Percentiles rank a stretch among this genome's conserved stretches.
Evolutionary conservation across 768 basidiomycete genomes (phyloP).

Genomic region (Tubosaeta sp.): DNA sequence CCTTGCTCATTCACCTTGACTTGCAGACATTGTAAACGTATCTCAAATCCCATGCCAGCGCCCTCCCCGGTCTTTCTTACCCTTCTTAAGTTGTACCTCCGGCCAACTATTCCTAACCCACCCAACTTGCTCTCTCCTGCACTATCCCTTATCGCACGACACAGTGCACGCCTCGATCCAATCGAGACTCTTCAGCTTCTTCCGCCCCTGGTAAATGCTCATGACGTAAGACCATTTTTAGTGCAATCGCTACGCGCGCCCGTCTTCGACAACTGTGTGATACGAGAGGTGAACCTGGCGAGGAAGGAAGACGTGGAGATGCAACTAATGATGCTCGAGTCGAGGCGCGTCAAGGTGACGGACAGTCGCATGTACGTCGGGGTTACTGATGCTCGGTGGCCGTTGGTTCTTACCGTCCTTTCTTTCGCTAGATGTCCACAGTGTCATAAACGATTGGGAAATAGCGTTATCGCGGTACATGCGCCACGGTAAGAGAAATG

Average conservation of each 20-base stretch:
- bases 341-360: constrained; percentile 80
- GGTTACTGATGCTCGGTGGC: not conserved
- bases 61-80: constrained; percentile 72
- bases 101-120: constrained; percentile 51
- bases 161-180: constrained; percentile 78
- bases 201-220: constrained; percentile 84
- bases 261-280: constrained; percentile 63
- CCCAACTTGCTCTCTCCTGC: constrained; percentile 73
- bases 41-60: constrained; percentile 56
- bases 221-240: constrained; percentile 77
- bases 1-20: not conserved
- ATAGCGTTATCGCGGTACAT: constrained; percentile 92
- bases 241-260: constrained; percentile 63
- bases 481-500: constrained; percentile 60
- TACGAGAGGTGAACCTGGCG: constrained; percentile 69
- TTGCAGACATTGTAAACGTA: constrained; percentile 82
- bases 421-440: constrained; percentile 72
- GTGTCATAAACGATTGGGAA: constrained; percentile 91
- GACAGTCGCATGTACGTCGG: constrained; percentile 85
- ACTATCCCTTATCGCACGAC: constrained; percentile 79
- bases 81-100: constrained; percentile 84
- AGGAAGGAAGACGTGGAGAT: constrained; percentile 73
- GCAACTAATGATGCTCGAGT: constrained; percentile 70
- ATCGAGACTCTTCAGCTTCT: constrained; percentile 80
- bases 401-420: not conserved